Evolutionary conservation across 768 basidiomycete genomes (phyloP), one percentile per base, ranked within the genome.

Genomic region (Amanita pseudoporphyria): DNA sequence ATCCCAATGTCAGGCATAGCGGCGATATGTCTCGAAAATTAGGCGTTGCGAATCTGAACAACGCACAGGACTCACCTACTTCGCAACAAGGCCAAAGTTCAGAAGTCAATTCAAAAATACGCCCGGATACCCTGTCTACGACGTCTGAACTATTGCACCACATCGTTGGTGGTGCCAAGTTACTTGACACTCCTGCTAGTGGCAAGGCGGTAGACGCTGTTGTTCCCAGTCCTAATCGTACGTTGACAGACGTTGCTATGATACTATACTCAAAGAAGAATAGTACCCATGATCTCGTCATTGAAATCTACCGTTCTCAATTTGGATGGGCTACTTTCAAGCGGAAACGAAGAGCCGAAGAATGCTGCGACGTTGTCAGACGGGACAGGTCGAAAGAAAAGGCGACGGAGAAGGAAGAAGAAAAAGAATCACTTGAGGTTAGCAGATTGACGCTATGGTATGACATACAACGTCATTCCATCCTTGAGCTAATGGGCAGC

Each of bases 361-460:
- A 66, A 64, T n/a, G 56, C 36, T n/a, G 56, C 36, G 4, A 44
- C 47, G 22, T 42, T 52, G 9, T 56, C 56, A 19, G 52, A 57
- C 6, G 52, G 57, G 21, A 52, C 49, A 12, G 52, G 52, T 16
- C 65, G 58, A 54, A 62, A 71, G 30, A 82, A 74, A 58, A 82
- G 76, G 67, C 82, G 70, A 54, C 70, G 76, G 6, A 76, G 65
- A 61, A 67, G 73, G 53, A 71, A 67, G 51, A 79, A 74, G 58
- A 78, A 72, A 57, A 80, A 74, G 33, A 22, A 22, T 21, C 45
- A 9, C 13, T 12, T 36, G 9, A 9, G 36, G 22, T 28, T 21
- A 18, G 26, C 13, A 2, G 16, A 47, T 7, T 16, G 16, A 16
- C 37, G n/a, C 35, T 10, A 35, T 26, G 19, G 44, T 37, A 16